phyloP scores from a whole-genome alignment of 2,329 filamentous ascomycete genomes.

The Colletotrichum godetiae region DNA sequence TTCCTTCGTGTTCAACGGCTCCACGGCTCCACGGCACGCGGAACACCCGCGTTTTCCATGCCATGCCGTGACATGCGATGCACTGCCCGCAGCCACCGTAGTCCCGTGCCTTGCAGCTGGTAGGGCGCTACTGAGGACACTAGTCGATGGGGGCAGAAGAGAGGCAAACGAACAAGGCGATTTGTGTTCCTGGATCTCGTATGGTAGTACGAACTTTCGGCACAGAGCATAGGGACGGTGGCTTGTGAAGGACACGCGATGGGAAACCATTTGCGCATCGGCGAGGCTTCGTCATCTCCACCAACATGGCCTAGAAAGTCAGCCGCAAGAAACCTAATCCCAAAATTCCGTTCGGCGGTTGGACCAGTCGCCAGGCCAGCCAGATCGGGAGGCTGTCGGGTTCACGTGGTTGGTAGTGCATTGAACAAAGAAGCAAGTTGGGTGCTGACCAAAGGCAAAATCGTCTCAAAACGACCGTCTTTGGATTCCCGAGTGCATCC shows the following conservation, averaged over 20 bases:
- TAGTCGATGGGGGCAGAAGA: background rate
- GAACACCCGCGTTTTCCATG: background rate
- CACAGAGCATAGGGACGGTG: background rate
- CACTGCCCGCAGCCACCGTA: background rate
- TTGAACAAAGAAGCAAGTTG: background rate
- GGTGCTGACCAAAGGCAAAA: background rate
- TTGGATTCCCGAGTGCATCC: background rate
- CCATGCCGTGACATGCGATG: background rate
- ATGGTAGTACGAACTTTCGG: background rate
- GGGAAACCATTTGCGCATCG: conserved; percentile 2
- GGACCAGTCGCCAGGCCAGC: background rate
- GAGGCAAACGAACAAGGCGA: background rate
- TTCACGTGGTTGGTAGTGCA: conserved; percentile 11
- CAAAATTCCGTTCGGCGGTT: background rate
- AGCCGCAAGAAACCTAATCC: background rate
- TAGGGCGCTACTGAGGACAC: background rate
- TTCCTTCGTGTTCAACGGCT: background rate
- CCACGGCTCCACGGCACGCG: conserved; percentile 1
- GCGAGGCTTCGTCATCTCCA: conserved; percentile 11
- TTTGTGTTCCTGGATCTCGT: background rate
- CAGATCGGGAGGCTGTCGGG: background rate
- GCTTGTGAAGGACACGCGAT: conserved; percentile 1
- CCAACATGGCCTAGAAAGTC: background rate
- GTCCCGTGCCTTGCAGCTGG: conserved; percentile 6
- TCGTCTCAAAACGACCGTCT: background rate